These are phyloP conservation scores for Dichotomocladium elegans DNA, from an alignment of 371 early-diverging fungal genomes.

Conservation along the genomic window DNA sequence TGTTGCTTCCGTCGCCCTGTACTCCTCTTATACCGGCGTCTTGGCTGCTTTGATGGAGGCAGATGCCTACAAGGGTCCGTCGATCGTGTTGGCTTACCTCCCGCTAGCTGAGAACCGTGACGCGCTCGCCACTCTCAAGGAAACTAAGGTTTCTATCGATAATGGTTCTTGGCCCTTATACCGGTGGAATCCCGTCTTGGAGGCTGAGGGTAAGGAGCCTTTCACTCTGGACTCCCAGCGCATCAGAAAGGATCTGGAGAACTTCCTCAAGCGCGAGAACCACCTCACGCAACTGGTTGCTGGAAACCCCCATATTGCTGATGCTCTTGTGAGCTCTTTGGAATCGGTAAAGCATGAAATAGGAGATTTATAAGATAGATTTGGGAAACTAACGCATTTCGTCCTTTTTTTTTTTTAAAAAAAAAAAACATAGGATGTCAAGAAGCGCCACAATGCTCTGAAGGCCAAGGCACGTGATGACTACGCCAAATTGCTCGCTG, in stretches of 20 bases:
- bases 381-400: neutral
- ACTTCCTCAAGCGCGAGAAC: slow-evolving; percentile 81
- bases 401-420: neutral
- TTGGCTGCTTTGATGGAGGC: slow-evolving; percentile 86
- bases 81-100: slow-evolving; percentile 84
- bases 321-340: slow-evolving; percentile 44
- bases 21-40: slow-evolving; percentile 84
- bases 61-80: slow-evolving; percentile 85
- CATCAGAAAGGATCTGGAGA: slow-evolving; percentile 75
- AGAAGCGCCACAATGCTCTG: slow-evolving; percentile 49
- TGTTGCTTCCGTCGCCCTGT: slow-evolving; percentile 88
- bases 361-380: neutral
- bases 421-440: slow-evolving; percentile 52
- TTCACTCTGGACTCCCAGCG: slow-evolving; percentile 84
- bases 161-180: slow-evolving; percentile 91
- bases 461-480: slow-evolving; percentile 57
- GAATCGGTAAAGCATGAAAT: slow-evolving; percentile 51
- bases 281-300: slow-evolving; percentile 70
- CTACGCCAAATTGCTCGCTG: slow-evolving; percentile 62
- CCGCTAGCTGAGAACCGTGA: slow-evolving; percentile 38
- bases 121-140: slow-evolving; percentile 73
- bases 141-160: slow-evolving; percentile 88
- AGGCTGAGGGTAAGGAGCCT: slow-evolving; percentile 56
- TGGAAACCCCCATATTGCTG: slow-evolving; percentile 60
- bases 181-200: slow-evolving; percentile 82